Conservation (phyloP, 805 yeast genomes). For the Tetrapisispora taiwanensis region DNA sequence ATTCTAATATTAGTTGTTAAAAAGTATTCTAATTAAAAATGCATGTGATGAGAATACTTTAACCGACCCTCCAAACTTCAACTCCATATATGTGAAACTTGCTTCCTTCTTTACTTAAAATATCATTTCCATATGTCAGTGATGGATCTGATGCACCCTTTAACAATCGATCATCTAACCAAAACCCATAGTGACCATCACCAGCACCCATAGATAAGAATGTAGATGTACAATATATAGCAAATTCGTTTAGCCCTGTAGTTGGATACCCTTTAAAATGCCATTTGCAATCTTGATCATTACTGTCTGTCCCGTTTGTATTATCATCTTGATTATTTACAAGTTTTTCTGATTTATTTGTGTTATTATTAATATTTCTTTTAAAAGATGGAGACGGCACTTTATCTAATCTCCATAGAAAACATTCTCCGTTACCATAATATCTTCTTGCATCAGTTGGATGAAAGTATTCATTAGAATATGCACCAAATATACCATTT, state of each 20-base stretch:
- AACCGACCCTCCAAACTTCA: slow-evolving; percentile 77
- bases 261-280: slow-evolving; percentile 75
- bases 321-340: slow-evolving; percentile 15
- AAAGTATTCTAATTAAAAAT: too few relatives aligned
- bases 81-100: slow-evolving; percentile 68
- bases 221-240: slow-evolving; percentile 68
- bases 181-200: slow-evolving; percentile 83
- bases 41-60: not conserved
- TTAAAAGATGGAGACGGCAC: slow-evolving; percentile 17
- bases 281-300: slow-evolving; percentile 18
- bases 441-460: slow-evolving; percentile 65
- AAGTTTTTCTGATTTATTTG: slow-evolving; percentile 2
- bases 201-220: slow-evolving; percentile 86
- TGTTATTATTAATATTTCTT: slow-evolving; percentile 7
- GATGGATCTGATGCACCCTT: slow-evolving; percentile 73
- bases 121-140: slow-evolving; percentile 84
- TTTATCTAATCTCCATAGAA: slow-evolving; percentile 69
- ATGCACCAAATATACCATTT: slow-evolving; percentile 67
- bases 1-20: too few relatives aligned
- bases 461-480: slow-evolving; percentile 58
- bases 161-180: slow-evolving; percentile 66
- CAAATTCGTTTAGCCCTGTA: slow-evolving; percentile 80
- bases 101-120: slow-evolving; percentile 46
- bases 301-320: slow-evolving; percentile 4
- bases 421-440: slow-evolving; percentile 93